Evolutionary conservation across 768 basidiomycete species (phyloP), one percentile per base, ranked within the genome.

Genomic region (Collybiopsis luxurians): DNA sequence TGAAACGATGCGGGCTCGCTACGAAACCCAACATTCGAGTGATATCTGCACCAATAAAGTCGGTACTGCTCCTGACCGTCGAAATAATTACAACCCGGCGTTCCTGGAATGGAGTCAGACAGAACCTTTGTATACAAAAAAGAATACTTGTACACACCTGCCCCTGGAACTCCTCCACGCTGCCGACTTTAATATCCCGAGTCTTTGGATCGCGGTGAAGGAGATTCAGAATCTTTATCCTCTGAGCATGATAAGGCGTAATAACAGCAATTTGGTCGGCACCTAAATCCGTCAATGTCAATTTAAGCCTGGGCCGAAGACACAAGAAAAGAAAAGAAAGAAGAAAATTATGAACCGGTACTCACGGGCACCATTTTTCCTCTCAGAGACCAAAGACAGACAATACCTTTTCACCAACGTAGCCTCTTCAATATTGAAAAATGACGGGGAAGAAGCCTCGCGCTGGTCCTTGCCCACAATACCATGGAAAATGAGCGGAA

Each of bases 81-180:
- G 82, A 83, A 11, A 85, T 77, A 46, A 85, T 80, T 38, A 85
- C 83, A 9, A 82, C 75, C 0, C 75, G 72, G 21, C 81, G 79
- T 71, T 85, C 83, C 82, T 84, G 55, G 9, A 61, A 56, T 26
- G 26, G 1, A n/a, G 11, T n/a, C n/a, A 46, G 42, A 30, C 24
- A 28, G 15, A 12, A 12, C n/a, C n/a, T n/a, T n/a, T n/a, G n/a
- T n/a, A n/a, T n/a, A n/a, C n/a, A n/a, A n/a, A n/a, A n/a, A n/a
- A n/a, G n/a, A n/a, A n/a, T n/a, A n/a, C n/a, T n/a, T 39, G 42
- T 57, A 59, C 67, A 27, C 49, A 81, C 84, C 68, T 86, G 84
- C 3, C 86, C 86, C 66, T 87, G 86, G 67, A 85, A 87, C 55
- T 85, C 83, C 66, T 89, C 86, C 4, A 86, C 85, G 43, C 80